A percentile compares a stretch with the other conserved stretches of the same genome.
These are phyloP conservation scores for Termitomyces sp. DNA, from an alignment of 768 basidiomycete species.

Conservation along the genomic window DNA sequence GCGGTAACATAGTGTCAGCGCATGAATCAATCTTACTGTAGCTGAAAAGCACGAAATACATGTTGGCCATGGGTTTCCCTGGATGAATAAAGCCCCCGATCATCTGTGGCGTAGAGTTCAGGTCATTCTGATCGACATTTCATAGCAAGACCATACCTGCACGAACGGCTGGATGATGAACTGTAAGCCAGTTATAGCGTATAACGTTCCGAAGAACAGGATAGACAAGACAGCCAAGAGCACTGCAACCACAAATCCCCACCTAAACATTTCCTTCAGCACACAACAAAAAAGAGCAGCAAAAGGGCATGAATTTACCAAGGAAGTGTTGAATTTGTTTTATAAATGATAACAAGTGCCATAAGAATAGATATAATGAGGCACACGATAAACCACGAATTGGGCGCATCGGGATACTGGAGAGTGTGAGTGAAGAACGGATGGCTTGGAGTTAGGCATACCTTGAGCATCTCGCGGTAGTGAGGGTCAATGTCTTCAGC, in stretches of 20 bases:
- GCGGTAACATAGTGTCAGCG: neutral
- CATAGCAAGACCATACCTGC: slow-evolving; percentile 30
- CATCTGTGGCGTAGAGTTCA: slow-evolving; percentile 42
- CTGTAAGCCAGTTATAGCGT: slow-evolving; percentile 40
- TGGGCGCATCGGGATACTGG: slow-evolving; percentile 52
- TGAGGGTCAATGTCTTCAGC: slow-evolving; percentile 39
- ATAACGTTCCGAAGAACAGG: slow-evolving; percentile 40
- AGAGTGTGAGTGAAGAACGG: neutral
- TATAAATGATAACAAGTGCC: slow-evolving; percentile 38
- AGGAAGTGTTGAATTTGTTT: slow-evolving; percentile 41
- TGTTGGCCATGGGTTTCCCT: slow-evolving; percentile 64
- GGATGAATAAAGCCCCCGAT: slow-evolving; percentile 54
- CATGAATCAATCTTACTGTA: slow-evolving; percentile 29
- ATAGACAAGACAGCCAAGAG: slow-evolving; percentile 40
- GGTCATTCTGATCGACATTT: neutral
- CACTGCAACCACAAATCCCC: slow-evolving; percentile 42
- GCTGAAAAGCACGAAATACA: slow-evolving; percentile 52
- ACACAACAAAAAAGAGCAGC: neutral
- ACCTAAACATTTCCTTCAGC: slow-evolving; percentile 24
- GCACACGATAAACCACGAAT: slow-evolving; percentile 48
- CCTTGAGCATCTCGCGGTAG: slow-evolving; percentile 49
- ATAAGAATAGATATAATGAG: slow-evolving; percentile 38
- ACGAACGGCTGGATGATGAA: slow-evolving; percentile 46
- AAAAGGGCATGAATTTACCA: slow-evolving; percentile 25
- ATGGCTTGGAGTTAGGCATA: slow-evolving; percentile 7